Evolutionary conservation across 257 asterid genomes (phyloP), one percentile per base, ranked within the genome.

Genomic region (Solanum lignicaule): DNA sequence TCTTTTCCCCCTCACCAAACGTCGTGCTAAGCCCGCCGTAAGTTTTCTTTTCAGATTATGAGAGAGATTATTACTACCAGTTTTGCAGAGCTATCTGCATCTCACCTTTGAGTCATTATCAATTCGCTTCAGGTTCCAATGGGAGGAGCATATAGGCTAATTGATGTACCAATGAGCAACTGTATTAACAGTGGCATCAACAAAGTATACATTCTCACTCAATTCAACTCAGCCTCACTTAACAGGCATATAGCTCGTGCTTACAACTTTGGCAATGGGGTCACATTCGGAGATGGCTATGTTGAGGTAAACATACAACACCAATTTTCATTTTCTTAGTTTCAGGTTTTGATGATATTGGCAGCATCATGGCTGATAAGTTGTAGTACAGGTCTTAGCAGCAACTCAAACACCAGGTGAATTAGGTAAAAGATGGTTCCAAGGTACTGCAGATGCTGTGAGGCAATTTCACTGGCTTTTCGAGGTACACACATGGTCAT

Each of bases 401-500:
- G 99, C 98, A 65, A 97, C 99, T 66, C 99, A 97, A 92, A 97
- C 99, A 75, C 98, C 98, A 75, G 98, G 99, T 5, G 98, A 93
- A 90, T 90, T 93, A 4, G 99, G 99, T 81, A 95, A 95, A 89
- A 92, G 84, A 75, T 97, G 99, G 99, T 97, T 97, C 91, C 99
- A 93, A 89, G 99, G 98, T 48, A 95, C 99, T 38, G 99, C 98
- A 86, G 99, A 97, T 90, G 99, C 98, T 6, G 98, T 97, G 83
- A 62, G 99, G 48, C 99, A 97, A 89, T 95, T 97, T 90, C 98
- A 95, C 91, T 97, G 99, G 99, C 98, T 97, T 73, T 95, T 97
- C 68, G 99, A 97, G 99, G 99, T 96, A 92, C 74, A 72, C 75
- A 85, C 43, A 23, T 52, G 29, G n/a, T 32, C 41, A 33, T 15